A percentile compares a stretch with the other conserved stretches of the same genome.
phyloP scores from a whole-genome alignment of 1,139 yeast genomes.

The Meyerozyma carpophila region DNA sequence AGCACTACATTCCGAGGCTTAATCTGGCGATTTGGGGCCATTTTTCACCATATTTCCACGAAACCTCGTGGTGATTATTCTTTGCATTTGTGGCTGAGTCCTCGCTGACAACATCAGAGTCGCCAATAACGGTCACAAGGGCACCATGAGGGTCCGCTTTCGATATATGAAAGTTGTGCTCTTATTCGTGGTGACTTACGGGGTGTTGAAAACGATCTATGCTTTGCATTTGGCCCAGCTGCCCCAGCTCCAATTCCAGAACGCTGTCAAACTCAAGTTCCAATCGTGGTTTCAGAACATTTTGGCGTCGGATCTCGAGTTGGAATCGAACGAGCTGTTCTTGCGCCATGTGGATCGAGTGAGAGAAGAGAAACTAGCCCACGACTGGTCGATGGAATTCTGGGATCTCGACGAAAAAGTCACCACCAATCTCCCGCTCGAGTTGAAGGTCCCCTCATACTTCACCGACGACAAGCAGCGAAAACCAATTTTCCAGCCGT shows the following conservation, averaged over 20 bases:
- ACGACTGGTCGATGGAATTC: slow-evolving; percentile 18
- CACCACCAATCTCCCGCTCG: slow-evolving; percentile 10
- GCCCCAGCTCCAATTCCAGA: slow-evolving; percentile 4
- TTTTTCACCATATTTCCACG: too few species aligned
- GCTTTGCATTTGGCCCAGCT: neutral
- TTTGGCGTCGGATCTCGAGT: slow-evolving; percentile 13
- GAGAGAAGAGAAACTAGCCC: slow-evolving; percentile 11
- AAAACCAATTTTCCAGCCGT: slow-evolving; percentile 13
- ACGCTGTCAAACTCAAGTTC: slow-evolving; percentile 13
- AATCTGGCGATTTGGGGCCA: too few species aligned
- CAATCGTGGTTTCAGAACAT: slow-evolving; percentile 16
- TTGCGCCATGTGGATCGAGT: slow-evolving; percentile 9
- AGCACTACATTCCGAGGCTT: too few species aligned
- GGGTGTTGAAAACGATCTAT: neutral
- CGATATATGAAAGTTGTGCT: neutral
- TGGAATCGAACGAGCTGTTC: slow-evolving; percentile 17
- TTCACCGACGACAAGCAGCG: slow-evolving; percentile 8
- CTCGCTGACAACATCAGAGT: too few species aligned
- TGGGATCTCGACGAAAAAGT: slow-evolving; percentile 20
- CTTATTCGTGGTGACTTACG: neutral
- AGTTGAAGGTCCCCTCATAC: slow-evolving; percentile 15
- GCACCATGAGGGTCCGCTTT: neutral
- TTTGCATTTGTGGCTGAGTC: neutral
- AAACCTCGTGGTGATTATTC: too few species aligned
- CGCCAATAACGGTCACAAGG: too few species aligned